Base-by-base conservation (phyloP, 495 filamentous ascomycete species). In the Neurospora sp. region DNA sequence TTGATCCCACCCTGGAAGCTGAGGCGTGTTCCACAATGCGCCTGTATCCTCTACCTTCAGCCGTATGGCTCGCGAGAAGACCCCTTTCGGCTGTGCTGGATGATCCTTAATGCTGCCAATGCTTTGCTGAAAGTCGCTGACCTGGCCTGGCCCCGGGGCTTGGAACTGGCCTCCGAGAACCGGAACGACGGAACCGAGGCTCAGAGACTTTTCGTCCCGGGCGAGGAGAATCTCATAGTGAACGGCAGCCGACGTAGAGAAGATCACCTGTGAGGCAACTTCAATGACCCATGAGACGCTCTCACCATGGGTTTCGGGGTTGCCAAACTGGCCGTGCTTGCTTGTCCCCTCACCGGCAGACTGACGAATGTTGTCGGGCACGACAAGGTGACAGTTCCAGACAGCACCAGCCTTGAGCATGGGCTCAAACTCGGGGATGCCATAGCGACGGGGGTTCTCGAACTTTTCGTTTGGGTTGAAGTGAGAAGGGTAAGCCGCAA, bases 361-460 rank as follows among this genome's bases (percentile, higher is more conserved):
- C 74, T 81, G 83, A 54, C 91, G 86, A 39, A 93, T 90, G 71
- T 88, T 82, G 66, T 92, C 87, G 3, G 94, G 95, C 5, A 98
- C 88, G 9, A 88, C 86, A 71, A 99, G 89, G 69, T 85, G 86
- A 37, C 93, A 91, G 78, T 89, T 88, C 91, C 93, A 99, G 71
- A 84, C 90, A 24, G 92, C 94, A 19, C 93, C 96, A 31, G 96
- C 94, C 83, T 98, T 99, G 75, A 99, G 88, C 81, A 97, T 92
- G 15, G 96, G 94, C 79, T 99, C 96, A 81, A 95, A 99, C 79
- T 96, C 90, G 36, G 94, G 94, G 4, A 89, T 85, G 71, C 92
- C 92, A 82, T 90, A 84, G 54, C 83, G 82, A 34, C 84, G 85
- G 31, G 88, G 85, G 34, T 88, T 84, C 34, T 90, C 88, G 71